These are phyloP conservation scores for Fusarium solani-melongenae DNA, from an alignment of 2,329 filamentous ascomycete species.

Conservation along the genomic window DNA sequence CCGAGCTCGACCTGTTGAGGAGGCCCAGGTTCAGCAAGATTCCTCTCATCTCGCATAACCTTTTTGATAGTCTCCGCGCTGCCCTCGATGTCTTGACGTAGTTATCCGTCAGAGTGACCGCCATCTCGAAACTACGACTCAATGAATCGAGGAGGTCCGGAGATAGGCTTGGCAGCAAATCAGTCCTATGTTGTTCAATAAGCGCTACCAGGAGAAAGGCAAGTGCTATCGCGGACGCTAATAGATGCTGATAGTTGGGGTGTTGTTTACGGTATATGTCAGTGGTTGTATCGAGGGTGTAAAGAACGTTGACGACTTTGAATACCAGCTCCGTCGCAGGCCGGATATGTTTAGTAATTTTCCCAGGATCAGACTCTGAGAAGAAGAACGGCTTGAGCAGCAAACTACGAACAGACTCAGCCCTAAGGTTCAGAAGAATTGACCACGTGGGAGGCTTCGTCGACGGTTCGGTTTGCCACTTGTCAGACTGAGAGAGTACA, in stretches of 20 bases:
- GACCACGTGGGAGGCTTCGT: conserved; percentile 27
- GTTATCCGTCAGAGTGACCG: conserved; percentile 15
- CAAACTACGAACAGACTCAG: conserved; percentile 24
- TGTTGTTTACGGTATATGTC: conserved; percentile 27
- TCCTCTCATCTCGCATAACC: conserved; percentile 13
- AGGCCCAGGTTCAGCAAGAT: conserved; percentile 19
- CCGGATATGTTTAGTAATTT: conserved; percentile 20
- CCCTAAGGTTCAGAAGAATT: conserved; percentile 19
- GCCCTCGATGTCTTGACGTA: conserved; percentile 14
- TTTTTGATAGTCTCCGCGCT: conserved; percentile 15
- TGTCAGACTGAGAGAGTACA: background rate
- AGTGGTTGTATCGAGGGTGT: conserved; percentile 12
- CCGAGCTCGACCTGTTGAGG: conserved; percentile 1
- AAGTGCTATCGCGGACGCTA: conserved; percentile 17
- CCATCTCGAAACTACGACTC: conserved; percentile 27
- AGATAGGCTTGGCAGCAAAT: conserved; percentile 11
- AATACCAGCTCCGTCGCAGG: conserved; percentile 19
- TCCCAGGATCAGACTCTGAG: conserved; percentile 21
- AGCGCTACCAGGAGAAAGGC: conserved; percentile 25
- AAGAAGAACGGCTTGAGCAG: conserved; percentile 22
- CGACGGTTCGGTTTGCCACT: conserved; percentile 16
- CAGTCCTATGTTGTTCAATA: conserved; percentile 25
- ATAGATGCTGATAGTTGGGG: conserved; percentile 20
- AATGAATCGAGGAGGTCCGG: conserved; percentile 19
- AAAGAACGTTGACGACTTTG: conserved; percentile 21